phyloP scores from a whole-genome alignment of 1,284 basidiomycete genomes.

The Malassezia vespertilionis region DNA sequence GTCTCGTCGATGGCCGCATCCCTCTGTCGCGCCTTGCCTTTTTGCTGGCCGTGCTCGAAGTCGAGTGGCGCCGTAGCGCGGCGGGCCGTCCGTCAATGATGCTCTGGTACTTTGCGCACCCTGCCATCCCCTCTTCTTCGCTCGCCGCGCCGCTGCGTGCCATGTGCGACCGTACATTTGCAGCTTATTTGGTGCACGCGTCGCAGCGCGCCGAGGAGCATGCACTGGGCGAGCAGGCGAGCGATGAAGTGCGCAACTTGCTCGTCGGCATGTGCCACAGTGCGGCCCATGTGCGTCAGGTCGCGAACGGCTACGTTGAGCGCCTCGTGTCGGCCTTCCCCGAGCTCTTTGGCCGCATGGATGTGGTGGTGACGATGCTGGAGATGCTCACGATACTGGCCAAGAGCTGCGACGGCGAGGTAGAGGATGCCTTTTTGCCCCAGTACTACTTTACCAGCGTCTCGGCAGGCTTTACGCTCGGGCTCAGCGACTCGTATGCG shows the following conservation, averaged over 20 bases:
- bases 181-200: conserved; percentile 43
- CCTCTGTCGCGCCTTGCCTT: conserved; percentile 79
- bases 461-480: conserved; percentile 61
- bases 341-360: conserved; percentile 78
- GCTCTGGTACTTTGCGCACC: conserved; percentile 78
- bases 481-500: conserved; percentile 75
- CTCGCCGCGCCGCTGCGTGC: conserved; percentile 69
- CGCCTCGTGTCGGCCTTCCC: conserved; percentile 84
- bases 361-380: conserved; percentile 64
- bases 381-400: conserved; percentile 83
- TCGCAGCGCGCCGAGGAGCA: conserved; percentile 62
- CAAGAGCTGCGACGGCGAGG: conserved; percentile 79
- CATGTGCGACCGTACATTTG: conserved; percentile 67
- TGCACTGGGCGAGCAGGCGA: conserved; percentile 62
- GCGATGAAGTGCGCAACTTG: conserved; percentile 64
- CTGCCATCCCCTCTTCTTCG: conserved; percentile 61
- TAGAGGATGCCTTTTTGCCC: conserved; percentile 86
- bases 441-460: conserved; percentile 71
- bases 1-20: conserved; percentile 62
- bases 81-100: conserved; percentile 70
- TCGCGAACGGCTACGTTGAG: conserved; percentile 72
- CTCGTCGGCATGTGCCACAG: conserved; percentile 74
- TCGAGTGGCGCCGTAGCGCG: conserved; percentile 76
- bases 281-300: conserved; percentile 65
- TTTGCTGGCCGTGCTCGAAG: conserved; percentile 71